Evolutionary conservation across 129 eudicot species (phyloP).

Genomic region (Escallonia rubra): DNA sequence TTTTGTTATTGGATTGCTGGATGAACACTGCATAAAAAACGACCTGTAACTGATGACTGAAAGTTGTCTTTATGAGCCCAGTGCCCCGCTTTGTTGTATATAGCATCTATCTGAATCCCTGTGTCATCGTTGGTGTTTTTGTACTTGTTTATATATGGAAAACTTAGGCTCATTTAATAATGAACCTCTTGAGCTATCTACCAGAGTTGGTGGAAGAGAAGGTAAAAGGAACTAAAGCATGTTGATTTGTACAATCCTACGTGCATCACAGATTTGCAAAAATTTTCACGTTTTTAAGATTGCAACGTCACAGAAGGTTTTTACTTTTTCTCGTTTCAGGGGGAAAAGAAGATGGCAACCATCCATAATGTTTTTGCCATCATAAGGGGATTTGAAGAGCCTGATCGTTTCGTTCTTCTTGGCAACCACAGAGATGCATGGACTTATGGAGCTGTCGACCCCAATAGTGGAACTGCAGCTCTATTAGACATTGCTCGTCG

Average conservation of each 20-base stretch:
- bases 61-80: no score
- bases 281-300: not conserved
- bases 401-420: slow-evolving; percentile 76
- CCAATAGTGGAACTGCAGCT: slow-evolving; percentile 92
- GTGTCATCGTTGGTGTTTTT: no score
- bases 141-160: no score
- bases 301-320: no score
- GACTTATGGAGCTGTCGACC: slow-evolving; percentile 99
- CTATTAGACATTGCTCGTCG: slow-evolving; percentile 93
- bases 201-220: not conserved
- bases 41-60: no score
- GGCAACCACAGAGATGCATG: slow-evolving; percentile 99
- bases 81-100: no score
- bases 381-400: slow-evolving; percentile 76
- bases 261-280: not conserved
- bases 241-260: not conserved
- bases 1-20: no score
- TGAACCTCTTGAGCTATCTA: not conserved
- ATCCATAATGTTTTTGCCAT: slow-evolving; percentile 74
- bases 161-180: not conserved
- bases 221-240: not conserved
- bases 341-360: slow-evolving; percentile 67
- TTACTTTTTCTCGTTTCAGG: slow-evolving; percentile 32
- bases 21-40: no score
- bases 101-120: no score